A percentile compares a stretch with the other conserved stretches of the same genome.
Evolutionary conservation across 306 rosid species (phyloP).

Genomic region (Vicia sativa): DNA sequence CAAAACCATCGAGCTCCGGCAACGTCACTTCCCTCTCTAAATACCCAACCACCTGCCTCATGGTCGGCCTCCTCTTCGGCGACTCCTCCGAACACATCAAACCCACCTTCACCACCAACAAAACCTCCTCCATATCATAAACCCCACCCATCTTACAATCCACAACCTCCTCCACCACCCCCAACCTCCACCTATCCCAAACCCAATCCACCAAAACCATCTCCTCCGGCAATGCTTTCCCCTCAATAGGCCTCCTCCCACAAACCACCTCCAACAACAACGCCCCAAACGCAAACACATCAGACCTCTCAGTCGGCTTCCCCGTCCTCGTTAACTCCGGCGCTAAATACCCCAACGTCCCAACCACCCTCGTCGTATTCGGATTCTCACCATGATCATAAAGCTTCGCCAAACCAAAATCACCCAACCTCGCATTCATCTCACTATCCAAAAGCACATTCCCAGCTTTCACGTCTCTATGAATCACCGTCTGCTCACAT

Average conservation of each 20-base stretch:
- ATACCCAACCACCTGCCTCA: slow-evolving; percentile 56
- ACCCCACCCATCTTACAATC: slow-evolving; percentile 45
- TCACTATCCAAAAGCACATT: slow-evolving; percentile 62
- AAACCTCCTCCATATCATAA: slow-evolving; percentile 51
- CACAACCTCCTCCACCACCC: slow-evolving; percentile 46
- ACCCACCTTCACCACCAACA: slow-evolving; percentile 54
- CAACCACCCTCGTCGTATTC: slow-evolving; percentile 61
- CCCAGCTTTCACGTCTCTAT: slow-evolving; percentile 68
- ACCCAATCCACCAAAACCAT: slow-evolving; percentile 63
- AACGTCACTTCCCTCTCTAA: slow-evolving; percentile 51
- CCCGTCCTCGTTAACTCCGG: slow-evolving; percentile 67
- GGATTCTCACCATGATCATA: slow-evolving; percentile 59
- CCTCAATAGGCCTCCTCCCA: slow-evolving; percentile 64
- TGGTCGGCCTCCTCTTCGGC: slow-evolving; percentile 47
- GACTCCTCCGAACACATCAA: slow-evolving; percentile 53
- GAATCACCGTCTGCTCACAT: slow-evolving; percentile 71
- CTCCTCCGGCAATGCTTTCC: slow-evolving; percentile 65
- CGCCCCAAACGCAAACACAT: slow-evolving; percentile 67
- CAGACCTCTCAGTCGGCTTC: slow-evolving; percentile 55
- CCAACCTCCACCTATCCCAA: slow-evolving; percentile 57
- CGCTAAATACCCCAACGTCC: slow-evolving; percentile 65
- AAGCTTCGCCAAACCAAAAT: slow-evolving; percentile 65
- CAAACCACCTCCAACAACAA: slow-evolving; percentile 61
- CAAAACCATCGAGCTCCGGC: slow-evolving; percentile 39
- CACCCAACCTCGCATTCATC: slow-evolving; percentile 58